Evolutionary conservation across 768 basidiomycete species (phyloP).

Genomic region (Polyporus arcularius): DNA sequence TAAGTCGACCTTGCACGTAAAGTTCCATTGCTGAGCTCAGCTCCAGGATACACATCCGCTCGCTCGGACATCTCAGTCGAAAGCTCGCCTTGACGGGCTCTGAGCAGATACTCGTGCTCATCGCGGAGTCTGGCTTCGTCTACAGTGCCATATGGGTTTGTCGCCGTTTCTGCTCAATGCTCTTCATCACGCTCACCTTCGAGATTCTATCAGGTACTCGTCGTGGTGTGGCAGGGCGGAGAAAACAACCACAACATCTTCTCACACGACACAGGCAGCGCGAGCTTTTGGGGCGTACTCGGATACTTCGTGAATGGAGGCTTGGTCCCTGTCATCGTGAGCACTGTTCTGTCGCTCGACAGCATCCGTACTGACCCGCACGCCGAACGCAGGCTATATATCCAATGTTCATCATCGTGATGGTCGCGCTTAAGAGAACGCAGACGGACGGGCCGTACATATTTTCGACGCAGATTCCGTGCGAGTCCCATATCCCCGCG

Average conservation of each 20-base stretch:
- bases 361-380: too few relatives aligned
- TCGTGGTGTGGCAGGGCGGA: not conserved
- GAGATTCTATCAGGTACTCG: not conserved
- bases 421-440: too few relatives aligned
- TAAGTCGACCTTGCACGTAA: not conserved
- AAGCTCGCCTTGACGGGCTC: not conserved
- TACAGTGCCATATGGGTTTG: not conserved
- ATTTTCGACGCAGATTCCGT: too few relatives aligned
- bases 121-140: not conserved
- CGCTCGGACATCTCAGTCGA: not conserved
- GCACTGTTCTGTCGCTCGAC: too few relatives aligned
- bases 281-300: not conserved
- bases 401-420: too few relatives aligned
- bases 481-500: too few relatives aligned
- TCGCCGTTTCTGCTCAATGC: not conserved
- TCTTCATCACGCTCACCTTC: not conserved
- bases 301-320: too few relatives aligned
- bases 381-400: too few relatives aligned
- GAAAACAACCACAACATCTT: not conserved
- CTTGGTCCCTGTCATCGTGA: too few relatives aligned
- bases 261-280: not conserved
- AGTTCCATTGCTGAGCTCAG: too few relatives aligned
- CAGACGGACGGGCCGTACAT: too few relatives aligned
- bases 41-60: not conserved
- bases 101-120: not conserved